These are phyloP conservation scores for Hymenoscyphus fraxineus DNA, from an alignment of 2,329 filamentous ascomycete genomes.

Conservation along the genomic window DNA sequence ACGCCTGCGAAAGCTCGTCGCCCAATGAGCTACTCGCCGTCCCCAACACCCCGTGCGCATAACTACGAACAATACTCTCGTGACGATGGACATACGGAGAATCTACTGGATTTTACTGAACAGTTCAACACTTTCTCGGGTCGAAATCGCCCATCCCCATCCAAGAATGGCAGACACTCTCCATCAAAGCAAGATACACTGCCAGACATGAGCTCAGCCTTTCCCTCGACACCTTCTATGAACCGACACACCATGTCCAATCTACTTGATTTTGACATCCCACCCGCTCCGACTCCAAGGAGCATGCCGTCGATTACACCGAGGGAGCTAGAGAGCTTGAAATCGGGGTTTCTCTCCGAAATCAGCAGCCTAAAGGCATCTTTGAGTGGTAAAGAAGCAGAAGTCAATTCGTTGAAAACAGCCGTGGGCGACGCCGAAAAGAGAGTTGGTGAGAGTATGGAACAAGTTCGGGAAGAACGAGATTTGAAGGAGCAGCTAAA, in stretches of 20 bases:
- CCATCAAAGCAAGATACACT: conserved; percentile 39
- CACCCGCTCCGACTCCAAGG: conserved; percentile 87
- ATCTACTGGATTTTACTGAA: conserved; percentile 83
- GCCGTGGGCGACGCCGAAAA: conserved; percentile 89
- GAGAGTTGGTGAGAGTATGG: conserved; percentile 80
- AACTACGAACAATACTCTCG: conserved; percentile 23
- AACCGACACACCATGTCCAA: conserved; percentile 51
- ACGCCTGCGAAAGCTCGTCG: conserved; percentile 32
- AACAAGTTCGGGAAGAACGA: conserved; percentile 76
- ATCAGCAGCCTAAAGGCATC: conserved; percentile 93
- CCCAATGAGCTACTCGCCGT: conserved; percentile 29
- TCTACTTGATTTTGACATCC: conserved; percentile 86
- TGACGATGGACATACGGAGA: conserved; percentile 47
- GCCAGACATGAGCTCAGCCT: conserved; percentile 23
- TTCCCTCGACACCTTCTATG: conserved; percentile 26
- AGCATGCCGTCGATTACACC: conserved; percentile 89
- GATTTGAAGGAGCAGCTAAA: conserved; percentile 66
- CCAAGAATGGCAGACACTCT: conserved; percentile 44
- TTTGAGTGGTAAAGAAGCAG: conserved; percentile 87
- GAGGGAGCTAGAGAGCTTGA: conserved; percentile 86
- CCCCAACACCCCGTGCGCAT: conserved; percentile 39
- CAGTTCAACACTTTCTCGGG: conserved; percentile 57
- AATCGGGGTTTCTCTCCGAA: conserved; percentile 85
- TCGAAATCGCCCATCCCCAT: conserved; percentile 44
- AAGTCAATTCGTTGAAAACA: conserved; percentile 80